These are phyloP conservation scores for Fennellomyces sp. DNA, from an alignment of 371 early-diverging fungal species.

Conservation along the genomic window DNA sequence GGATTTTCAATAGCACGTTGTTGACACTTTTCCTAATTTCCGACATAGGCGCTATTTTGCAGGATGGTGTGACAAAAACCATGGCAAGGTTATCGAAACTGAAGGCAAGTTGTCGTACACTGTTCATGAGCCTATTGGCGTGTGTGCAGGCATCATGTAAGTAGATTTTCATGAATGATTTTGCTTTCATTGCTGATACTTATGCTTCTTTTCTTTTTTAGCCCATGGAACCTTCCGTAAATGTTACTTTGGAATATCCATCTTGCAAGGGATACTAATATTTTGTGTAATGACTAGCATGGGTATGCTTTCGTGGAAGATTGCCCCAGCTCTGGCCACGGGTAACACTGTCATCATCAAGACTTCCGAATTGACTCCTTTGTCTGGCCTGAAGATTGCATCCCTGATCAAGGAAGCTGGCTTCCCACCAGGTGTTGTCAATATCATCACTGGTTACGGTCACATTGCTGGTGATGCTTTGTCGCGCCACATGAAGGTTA, in stretches of 20 bases:
- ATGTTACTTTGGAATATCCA: no score
- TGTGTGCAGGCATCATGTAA: conserved; percentile 84
- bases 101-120: conserved; percentile 69
- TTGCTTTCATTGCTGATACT: no score
- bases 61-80: conserved; percentile 79
- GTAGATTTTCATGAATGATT: no score
- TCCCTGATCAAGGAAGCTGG: conserved; percentile 52
- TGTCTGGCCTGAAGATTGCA: conserved; percentile 49
- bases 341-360: conserved; percentile 86
- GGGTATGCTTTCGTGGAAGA: conserved; percentile 76
- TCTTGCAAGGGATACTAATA: no score
- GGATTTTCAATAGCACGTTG: no score
- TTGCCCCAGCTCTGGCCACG: conserved; percentile 88
- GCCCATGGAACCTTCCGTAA: conserved; percentile 87
- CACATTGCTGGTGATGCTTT: conserved; percentile 39
- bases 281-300: no score
- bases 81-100: no score
- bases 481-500: conserved; percentile 39
- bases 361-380: conserved; percentile 78
- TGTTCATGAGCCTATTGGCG: conserved; percentile 80
- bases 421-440: conserved; percentile 31
- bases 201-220: no score
- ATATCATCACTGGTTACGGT: conserved; percentile 64
- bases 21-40: no score
- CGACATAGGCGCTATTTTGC: conserved; percentile 86